Evolutionary conservation across 768 basidiomycete genomes (phyloP), one percentile per base, ranked within the genome.

Genomic region (Obba rivulosa): DNA sequence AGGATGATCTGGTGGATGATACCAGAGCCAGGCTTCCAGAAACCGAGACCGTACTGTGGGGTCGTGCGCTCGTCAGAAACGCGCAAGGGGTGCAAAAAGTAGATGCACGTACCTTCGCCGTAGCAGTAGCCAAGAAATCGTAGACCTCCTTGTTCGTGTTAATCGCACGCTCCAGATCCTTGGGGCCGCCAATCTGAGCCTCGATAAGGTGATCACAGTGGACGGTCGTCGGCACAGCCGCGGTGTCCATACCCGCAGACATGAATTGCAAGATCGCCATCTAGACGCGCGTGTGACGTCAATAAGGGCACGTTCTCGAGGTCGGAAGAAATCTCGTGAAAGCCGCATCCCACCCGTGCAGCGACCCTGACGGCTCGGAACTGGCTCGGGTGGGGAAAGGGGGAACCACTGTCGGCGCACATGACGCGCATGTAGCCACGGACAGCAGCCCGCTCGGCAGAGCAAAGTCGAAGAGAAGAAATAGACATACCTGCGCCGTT

Each of bases 181-280:
- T 87, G 40, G 78, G 83, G 67, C 95, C 94, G 47, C 93, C 94
- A 45, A 93, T 67, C 66, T 97, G 95, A 35, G 95, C 95, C 75
- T 97, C 92, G 62, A 99, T 97, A 65, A 99, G 79, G 72, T 99
- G 95, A 73, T 99, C 95, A 66, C 94, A 97, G 77, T 99, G 95
- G 39, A 99, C 96, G 54, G 96, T 95, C 56, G 95, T 95, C 28
- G 95, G 95, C 55, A 97, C 94, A 40, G 95, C 95, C 35, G 91
- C 92, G 40, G 92, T 95, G 66, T 91, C 91, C 80, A 99, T 93
- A 55, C 95, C 95, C 16, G 96, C 93, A 44, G 96, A 97, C 96
- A 99, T 99, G 81, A 99, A 99, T 78, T 99, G 96, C 57, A 99
- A 79, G 48, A 99, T 81, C 17, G 96, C 96, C 96, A 99, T 99